Conservation (phyloP, 371 early-diverging fungal genomes). For the Paraphysoderma sedebokerense region DNA sequence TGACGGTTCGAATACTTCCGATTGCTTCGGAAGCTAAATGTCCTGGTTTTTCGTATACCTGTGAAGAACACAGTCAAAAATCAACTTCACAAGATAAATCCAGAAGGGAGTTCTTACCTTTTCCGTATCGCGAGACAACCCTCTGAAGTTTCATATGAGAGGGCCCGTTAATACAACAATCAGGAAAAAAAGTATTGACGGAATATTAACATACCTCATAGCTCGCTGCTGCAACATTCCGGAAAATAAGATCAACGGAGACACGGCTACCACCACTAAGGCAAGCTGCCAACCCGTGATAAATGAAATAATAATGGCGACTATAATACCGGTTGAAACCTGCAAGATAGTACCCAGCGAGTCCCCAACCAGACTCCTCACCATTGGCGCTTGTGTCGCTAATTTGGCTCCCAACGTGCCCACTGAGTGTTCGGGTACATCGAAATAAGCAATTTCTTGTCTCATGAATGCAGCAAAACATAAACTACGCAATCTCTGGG, state of each 20-base stretch:
- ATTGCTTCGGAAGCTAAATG: slow-evolving; percentile 3
- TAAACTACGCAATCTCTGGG: slow-evolving; percentile 30
- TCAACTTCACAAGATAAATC: too few relatives aligned
- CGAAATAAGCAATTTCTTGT: slow-evolving; percentile 79
- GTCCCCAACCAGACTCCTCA: background rate
- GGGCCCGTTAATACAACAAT: too few relatives aligned
- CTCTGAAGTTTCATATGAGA: too few relatives aligned
- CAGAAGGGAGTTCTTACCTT: too few relatives aligned
- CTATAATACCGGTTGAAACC: background rate
- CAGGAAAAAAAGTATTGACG: too few relatives aligned
- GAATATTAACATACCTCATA: slow-evolving; percentile 30
- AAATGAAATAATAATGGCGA: slow-evolving; percentile 15
- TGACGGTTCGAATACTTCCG: slow-evolving; percentile 1
- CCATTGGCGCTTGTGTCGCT: slow-evolving; percentile 16
- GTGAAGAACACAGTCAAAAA: too few relatives aligned
- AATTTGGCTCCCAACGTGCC: slow-evolving; percentile 70
- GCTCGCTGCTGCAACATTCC: slow-evolving; percentile 13
- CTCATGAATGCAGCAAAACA: slow-evolving; percentile 37
- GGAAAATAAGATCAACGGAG: slow-evolving; percentile 29
- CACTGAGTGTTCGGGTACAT: slow-evolving; percentile 56
- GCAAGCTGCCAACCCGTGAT: slow-evolving; percentile 33
- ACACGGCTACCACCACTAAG: slow-evolving; percentile 30
- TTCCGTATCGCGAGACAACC: too few relatives aligned
- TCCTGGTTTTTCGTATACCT: slow-evolving; percentile 12
- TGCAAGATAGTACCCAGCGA: slow-evolving; percentile 1